Evolutionary conservation across 2,329 filamentous ascomycete genomes (phyloP), one percentile per base, ranked within the genome.

Genomic region (Endothia cerciana): DNA sequence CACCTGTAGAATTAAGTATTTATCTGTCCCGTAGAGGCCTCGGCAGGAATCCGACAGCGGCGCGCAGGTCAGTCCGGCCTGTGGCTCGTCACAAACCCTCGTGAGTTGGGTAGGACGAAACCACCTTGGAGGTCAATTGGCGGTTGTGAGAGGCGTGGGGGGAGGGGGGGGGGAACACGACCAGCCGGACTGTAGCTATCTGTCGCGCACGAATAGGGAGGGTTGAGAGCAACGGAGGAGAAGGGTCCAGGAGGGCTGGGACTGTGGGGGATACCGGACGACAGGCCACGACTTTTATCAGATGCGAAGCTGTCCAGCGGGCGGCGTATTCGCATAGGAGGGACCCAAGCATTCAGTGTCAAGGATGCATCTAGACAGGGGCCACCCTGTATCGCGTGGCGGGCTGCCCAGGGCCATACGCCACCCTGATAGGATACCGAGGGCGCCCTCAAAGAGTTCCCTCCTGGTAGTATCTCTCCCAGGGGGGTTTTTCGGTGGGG

Each of bases 201-300:
- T 47, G 3, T 25, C 22, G 43, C 8, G n/a, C 11, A n/a, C 43
- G n/a, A 19, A 10, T 4, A 25, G 19, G 6, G 22, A 22, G n/a
- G 8, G 10, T 51, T 17, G 6, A 13, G 25, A 51, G 13, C 47
- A 51, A 6, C 25, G 33, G 17, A 17, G 13, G 28, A 28, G 22
- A 8, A 30, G 5, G 25, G 25, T 4, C 11, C 13, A 49, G 11
- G 8, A 49, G 4, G 10, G 2, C 7, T 25, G 10, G 45, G 45
- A 47, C 7, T 11, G 25, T 28, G 25, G 47, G 13, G 13, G 47
- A 22, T 51, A 51, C 47, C 5, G 15, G 47, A 13, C 15, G 47
- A 15, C 25, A 51, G 47, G 22, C 22, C 3, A 28, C 47, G 47
- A 51, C 47, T 51, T 51, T 51, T 51, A 51, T 51, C 47, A 51